phyloP scores from a whole-genome alignment of 805 yeast species.

The Candida cerambycidarum region DNA sequence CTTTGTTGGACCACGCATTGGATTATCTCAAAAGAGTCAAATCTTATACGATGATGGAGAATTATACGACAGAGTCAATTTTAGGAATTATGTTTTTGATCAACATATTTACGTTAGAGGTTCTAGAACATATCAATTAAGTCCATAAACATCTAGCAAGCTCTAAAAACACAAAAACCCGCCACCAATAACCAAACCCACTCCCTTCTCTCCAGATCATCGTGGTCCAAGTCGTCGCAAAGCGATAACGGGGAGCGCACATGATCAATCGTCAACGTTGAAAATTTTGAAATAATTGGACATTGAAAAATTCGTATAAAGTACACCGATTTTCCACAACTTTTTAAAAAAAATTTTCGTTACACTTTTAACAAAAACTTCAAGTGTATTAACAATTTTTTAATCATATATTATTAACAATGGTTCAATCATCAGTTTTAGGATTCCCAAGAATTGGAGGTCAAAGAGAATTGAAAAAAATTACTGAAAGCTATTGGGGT shows the following conservation, averaged over 20 bases:
- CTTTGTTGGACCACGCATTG: background rate
- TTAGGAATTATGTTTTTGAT: background rate
- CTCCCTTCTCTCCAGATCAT: too few relatives aligned
- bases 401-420: slow-evolving; percentile 30
- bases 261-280: slow-evolving; percentile 7
- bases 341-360: slow-evolving; percentile 1
- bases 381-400: slow-evolving; percentile 1
- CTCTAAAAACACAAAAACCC: background rate
- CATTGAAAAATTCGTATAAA: slow-evolving; percentile 5
- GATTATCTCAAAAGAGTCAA: background rate
- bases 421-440: slow-evolving; percentile 96
- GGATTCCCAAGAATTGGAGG: slow-evolving; percentile 99
- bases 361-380: background rate
- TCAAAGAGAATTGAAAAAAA: slow-evolving; percentile 98
- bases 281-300: slow-evolving; percentile 10
- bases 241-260: slow-evolving; percentile 7
- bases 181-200: background rate
- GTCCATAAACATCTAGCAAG: too few relatives aligned
- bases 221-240: background rate
- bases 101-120: too few relatives aligned
- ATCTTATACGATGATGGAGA: background rate
- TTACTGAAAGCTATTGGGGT: slow-evolving; percentile 98
- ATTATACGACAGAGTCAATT: slow-evolving; percentile 1
- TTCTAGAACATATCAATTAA: too few relatives aligned
- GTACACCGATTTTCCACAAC: slow-evolving; percentile 1